Evolutionary conservation across 2,329 filamentous ascomycete species (phyloP).

Genomic region (Aspergillus proliferans): DNA sequence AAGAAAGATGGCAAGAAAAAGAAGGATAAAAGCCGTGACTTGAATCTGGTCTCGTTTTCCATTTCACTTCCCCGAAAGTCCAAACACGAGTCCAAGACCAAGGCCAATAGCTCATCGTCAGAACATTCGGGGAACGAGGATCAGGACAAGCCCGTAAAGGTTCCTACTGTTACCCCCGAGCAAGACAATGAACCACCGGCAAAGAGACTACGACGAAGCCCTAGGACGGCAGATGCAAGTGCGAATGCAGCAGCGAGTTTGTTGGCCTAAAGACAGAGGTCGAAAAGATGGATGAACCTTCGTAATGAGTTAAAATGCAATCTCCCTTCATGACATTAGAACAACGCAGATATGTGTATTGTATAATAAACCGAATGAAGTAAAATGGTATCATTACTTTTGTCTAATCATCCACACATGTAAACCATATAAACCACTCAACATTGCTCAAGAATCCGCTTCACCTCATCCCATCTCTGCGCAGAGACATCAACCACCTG

Average conservation of each 20-base stretch:
- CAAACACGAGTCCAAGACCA: background rate
- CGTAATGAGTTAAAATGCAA: background rate
- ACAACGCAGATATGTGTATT: background rate
- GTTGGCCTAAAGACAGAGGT: no score
- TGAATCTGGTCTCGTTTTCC: slow-evolving; percentile 27
- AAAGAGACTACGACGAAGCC: slow-evolving; percentile 30
- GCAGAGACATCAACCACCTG: slow-evolving; percentile 55
- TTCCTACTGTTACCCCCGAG: slow-evolving; percentile 12
- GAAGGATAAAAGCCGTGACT: slow-evolving; percentile 12
- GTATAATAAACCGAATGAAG: background rate
- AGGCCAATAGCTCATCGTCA: background rate
- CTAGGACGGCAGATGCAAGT: slow-evolving; percentile 10
- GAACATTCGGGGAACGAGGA: slow-evolving; percentile 2
- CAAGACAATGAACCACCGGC: slow-evolving; percentile 25
- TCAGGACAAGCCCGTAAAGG: slow-evolving; percentile 12
- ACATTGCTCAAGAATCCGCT: slow-evolving; percentile 35
- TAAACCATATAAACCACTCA: slow-evolving; percentile 7
- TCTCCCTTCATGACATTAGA: background rate
- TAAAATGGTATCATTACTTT: slow-evolving; percentile 22
- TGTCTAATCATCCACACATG: background rate
- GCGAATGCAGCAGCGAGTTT: background rate
- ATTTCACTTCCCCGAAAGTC: slow-evolving; percentile 23
- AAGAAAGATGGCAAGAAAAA: background rate
- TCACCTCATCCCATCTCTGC: slow-evolving; percentile 58
- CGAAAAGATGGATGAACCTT: background rate